These are phyloP conservation scores for Quercus variabilis DNA, from an alignment of 306 rosid species.

Conservation along the genomic window DNA sequence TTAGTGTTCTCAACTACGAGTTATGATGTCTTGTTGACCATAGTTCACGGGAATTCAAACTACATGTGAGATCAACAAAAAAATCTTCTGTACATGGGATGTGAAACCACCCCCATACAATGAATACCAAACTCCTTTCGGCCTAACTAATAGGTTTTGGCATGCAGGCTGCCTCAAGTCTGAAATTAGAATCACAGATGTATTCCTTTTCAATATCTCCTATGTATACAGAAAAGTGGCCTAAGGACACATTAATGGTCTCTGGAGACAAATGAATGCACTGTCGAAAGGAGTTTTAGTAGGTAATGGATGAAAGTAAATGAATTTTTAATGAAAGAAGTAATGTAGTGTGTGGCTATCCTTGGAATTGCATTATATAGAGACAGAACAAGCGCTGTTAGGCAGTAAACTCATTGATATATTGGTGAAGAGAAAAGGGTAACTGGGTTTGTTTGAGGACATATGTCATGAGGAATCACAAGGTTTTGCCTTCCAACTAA, in stretches of 20 bases:
- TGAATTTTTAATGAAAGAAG: no score
- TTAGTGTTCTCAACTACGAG: no score
- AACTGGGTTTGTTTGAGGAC: background rate
- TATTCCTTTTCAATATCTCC: conserved; percentile 61
- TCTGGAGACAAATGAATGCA: no score
- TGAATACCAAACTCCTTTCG: no score
- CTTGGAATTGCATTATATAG: background rate
- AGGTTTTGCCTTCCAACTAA: conserved; percentile 14
- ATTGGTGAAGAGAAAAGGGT: background rate
- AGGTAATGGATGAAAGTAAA: no score
- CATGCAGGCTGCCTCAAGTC: conserved; percentile 78
- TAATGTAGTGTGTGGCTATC: background rate
- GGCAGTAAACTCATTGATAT: conserved; percentile 3
- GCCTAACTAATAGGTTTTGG: conserved; percentile 46
- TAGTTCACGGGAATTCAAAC: no score
- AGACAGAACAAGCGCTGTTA: background rate
- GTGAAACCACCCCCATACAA: no score
- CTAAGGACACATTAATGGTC: conserved; percentile 62
- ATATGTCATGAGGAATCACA: conserved; percentile 18
- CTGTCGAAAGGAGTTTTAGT: no score
- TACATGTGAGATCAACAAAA: no score
- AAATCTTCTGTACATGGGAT: no score
- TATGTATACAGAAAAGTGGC: conserved; percentile 80
- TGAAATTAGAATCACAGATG: conserved; percentile 78
- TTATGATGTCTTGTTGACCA: no score